Base-by-base conservation (phyloP, 768 basidiomycete genomes). In the Serendipita sp. region DNA sequence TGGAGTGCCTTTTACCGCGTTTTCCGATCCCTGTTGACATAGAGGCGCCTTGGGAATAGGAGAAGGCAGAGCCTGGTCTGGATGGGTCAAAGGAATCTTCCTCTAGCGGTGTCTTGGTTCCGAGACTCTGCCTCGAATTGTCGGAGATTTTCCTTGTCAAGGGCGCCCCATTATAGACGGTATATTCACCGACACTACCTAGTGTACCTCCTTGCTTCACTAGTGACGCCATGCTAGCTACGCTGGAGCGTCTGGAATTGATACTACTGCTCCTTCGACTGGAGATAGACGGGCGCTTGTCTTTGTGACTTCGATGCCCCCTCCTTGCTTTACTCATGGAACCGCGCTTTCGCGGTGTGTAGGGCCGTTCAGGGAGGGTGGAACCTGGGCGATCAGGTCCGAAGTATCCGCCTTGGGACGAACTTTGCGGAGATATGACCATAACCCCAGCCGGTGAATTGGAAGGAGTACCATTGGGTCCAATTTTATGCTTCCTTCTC, bases 251-350 rank as follows among this genome's bases (percentile, higher is more conserved):
- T 41, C 87, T 78, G 3, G 93, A 96, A 71, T 92, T 93, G 68
- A 93, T 88, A 65, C 90, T 92, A 72, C 90, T 93, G 13, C 92
- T 94, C 32, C 93, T 83, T 54, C 88, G 82, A 28, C 92, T 94
- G 0, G 88, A 89, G 47, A 85, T 75, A 0, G 88, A 87, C 0
- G 84, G 84, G 15, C 89, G 81, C 63, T 86, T 85, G 15, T 78
- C 16, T 79, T 79, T 56, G 64, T 72, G 74, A 18, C 73, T 72
- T 70, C 64, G 71, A 74, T 28, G 72, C 71, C 32, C 74, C 68
- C 8, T 68, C 67, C 66, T 73, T 73, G 66, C 56, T 38, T 60
- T 60, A 10, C 56, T 35, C 16, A n/a, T 54, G 2, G 64, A 68
- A n/a, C 64, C 30, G 5, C 47, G 64, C 69, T 67, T 10, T 68